Evolutionary conservation across 495 filamentous ascomycete genomes (phyloP), one percentile per base, ranked within the genome.

Genomic region (Talaromyces borbonicus): DNA sequence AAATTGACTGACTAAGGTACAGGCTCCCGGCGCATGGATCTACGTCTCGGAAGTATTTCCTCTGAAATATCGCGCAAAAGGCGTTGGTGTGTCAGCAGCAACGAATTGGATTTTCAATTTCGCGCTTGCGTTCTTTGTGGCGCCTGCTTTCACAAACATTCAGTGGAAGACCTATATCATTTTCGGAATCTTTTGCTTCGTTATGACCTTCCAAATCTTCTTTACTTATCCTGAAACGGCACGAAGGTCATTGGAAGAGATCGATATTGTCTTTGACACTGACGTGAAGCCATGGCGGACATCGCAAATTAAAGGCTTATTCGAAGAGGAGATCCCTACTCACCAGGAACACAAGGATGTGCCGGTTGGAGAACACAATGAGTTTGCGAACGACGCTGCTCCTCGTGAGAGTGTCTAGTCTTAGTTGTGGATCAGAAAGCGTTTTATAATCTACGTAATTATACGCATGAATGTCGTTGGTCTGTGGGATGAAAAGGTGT

Each of bases 71-170:
- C 78, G 84, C 14, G 84, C 81, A 11, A 81, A 75, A 25, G 84
- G 83, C 11, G 81, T 83, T 76, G 71, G 67, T 8, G 63, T 85
- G 18, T 76, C 81, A 0, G 75, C 81, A 0, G 68, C 80, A 19
- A 76, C 75, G 2, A 87, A 89, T 61, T 85, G 83, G 83, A 69
- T 84, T 12, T 87, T 85, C 70, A 85, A 85, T 66, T 85, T 85
- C 52, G 82, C 81, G 0, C 60, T 87, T 3, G 81, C 78, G 4
- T 71, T 82, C 55, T 86, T 86, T 58, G 74, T 82, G 4, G 80
- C 83, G 1, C 80, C 82, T 0, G 80, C 74, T 0, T 84, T 89
- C 59, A 63, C 72, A 47, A 85, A 84, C 58, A 87, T 87, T 52
- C 69, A 71, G 30, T 87, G 81, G 72, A 81, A 79, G 59, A 68